Base-by-base conservation (phyloP, 1,284 basidiomycete genomes). In the Ceratobasidium sp. region DNA sequence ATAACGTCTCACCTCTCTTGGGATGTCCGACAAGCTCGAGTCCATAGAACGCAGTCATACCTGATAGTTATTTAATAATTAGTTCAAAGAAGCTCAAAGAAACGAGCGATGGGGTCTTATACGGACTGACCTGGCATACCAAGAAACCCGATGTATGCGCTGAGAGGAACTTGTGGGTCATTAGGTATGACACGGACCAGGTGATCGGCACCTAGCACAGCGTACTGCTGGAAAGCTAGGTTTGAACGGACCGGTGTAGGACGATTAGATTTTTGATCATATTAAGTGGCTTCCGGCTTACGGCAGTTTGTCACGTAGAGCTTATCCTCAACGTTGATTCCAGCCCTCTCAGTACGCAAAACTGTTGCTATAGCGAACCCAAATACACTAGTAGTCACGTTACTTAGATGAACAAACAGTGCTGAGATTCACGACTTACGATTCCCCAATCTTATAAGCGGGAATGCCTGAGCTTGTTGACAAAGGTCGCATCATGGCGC, bases 1-100 rank as follows among this genome's bases (percentile, higher is more conserved):
- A 89, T 26, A 89, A 87, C 0, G 86, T 88, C 42, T 92, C 90
- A 4, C 90, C 90, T 83, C 89, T 82, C 81, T 87, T 85, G 73
- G 87, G 82, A 51, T 84, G 78, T 10, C 84, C 86, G 70, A 88
- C 83, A 61, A 86, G 86, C 73, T 84, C 83, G 56, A 88, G 82
- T 20, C 87, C 86, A 84, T 85, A 77, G 46, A 61, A 80, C 2
- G 77, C 79, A 7, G 79, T 80, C 86, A 86, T 70, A 79, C 86
- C 69, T 71, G 40, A 18, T 5, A 28, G 15, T 10, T 10, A 68
- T 49, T 10, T 10, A 18, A 51, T 15, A 61, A 61, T 26, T 53
- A 51, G n/a, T 23, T 53, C 20, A 4, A 23, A 23, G 20, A 10
- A 55, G 9, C 72, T 51, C n/a, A 75, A 33, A 33, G 33, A 33